Percentiles rank a stretch among this genome's conserved stretches.
phyloP scores from a whole-genome alignment of 2,329 filamentous ascomycete species.

The Didymella pinodella region DNA sequence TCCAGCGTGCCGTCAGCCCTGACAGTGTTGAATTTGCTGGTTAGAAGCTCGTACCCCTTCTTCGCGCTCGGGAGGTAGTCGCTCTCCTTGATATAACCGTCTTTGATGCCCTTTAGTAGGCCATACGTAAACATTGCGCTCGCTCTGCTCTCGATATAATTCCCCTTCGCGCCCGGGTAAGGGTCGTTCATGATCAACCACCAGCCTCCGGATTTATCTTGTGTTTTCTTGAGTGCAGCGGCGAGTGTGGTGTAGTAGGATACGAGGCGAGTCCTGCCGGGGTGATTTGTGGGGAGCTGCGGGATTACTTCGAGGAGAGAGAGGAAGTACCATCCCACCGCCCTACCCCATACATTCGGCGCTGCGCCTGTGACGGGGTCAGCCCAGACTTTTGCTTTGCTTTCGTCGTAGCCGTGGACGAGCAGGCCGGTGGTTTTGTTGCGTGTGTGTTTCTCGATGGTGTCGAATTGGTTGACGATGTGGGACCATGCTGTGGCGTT shows the following conservation, averaged over 20 bases:
- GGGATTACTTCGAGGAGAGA: conserved; percentile 56
- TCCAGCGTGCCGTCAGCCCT: conserved; percentile 54
- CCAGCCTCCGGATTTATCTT: conserved; percentile 59
- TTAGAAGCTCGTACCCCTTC: conserved; percentile 53
- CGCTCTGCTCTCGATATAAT: conserved; percentile 66
- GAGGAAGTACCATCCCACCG: conserved; percentile 40
- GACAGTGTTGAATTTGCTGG: conserved; percentile 54
- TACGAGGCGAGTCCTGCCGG: conserved; percentile 42
- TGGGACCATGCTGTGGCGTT: conserved; percentile 52
- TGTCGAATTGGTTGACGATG: conserved; percentile 32
- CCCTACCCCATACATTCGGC: conserved; percentile 37
- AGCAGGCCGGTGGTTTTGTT: conserved; percentile 29
- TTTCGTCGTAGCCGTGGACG: conserved; percentile 38
- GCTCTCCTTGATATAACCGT: conserved; percentile 25
- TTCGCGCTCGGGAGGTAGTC: conserved; percentile 46
- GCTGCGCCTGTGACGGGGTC: conserved; percentile 32
- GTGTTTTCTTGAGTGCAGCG: conserved; percentile 49
- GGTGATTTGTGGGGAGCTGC: conserved; percentile 46
- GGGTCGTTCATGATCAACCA: conserved; percentile 62
- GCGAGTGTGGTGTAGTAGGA: conserved; percentile 51
- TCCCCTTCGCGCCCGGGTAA: conserved; percentile 54
- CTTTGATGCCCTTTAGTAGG: conserved; percentile 29
- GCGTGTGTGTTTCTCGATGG: conserved; percentile 30
- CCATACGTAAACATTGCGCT: conserved; percentile 56
- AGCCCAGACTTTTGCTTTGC: conserved; percentile 33